Evolutionary conservation across 306 rosid genomes (phyloP).

Genomic region (Cucumis cinereus): DNA sequence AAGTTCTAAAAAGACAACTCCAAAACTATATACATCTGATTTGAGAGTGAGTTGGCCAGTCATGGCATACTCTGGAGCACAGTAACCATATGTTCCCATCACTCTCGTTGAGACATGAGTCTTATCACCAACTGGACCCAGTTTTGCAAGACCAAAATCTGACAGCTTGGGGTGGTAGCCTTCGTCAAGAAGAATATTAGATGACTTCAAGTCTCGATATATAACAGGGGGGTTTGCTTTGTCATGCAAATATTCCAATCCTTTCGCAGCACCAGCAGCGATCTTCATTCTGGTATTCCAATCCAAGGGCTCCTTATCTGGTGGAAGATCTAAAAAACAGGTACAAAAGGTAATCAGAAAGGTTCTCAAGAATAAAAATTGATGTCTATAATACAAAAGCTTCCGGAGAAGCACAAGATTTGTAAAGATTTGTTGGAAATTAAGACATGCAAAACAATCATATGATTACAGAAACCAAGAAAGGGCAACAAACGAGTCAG

Average conservation of each 20-base stretch:
- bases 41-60: slow-evolving; percentile 72
- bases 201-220: slow-evolving; percentile 67
- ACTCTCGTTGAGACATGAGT: slow-evolving; percentile 71
- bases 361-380: neutral
- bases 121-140: slow-evolving; percentile 67
- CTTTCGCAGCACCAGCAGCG: slow-evolving; percentile 74
- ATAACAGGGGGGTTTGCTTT: slow-evolving; percentile 58
- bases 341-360: neutral
- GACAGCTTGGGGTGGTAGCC: slow-evolving; percentile 64
- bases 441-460: neutral
- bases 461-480: neutral
- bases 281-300: slow-evolving; percentile 90
- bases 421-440: neutral
- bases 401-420: neutral
- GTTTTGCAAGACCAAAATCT: slow-evolving; percentile 77
- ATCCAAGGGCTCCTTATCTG: slow-evolving; percentile 50
- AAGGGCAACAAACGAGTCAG: neutral
- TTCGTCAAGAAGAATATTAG: slow-evolving; percentile 70
- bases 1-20: slow-evolving; percentile 73
- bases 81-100: slow-evolving; percentile 79
- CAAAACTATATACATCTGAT: slow-evolving; percentile 74
- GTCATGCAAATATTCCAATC: slow-evolving; percentile 78
- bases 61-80: slow-evolving; percentile 82
- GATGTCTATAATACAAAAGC: neutral
- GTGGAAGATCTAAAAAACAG: slow-evolving; percentile 48